Percentiles rank a stretch among this genome's conserved stretches.
Evolutionary conservation across 129 eudicot genomes (phyloP).

Genomic region (Erigeron canadensis): DNA sequence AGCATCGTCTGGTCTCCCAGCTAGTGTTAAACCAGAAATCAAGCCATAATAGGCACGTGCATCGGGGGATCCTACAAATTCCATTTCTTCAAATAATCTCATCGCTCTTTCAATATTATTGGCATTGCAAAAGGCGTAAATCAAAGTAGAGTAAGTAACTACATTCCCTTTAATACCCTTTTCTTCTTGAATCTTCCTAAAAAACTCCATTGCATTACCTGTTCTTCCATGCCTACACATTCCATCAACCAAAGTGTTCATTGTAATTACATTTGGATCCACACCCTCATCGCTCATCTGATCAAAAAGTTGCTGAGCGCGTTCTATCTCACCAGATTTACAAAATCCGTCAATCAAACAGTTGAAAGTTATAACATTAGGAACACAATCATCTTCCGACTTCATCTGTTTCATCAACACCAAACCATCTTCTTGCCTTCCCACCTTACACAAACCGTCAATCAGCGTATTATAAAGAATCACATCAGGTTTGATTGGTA

Average conservation of each 20-base stretch:
- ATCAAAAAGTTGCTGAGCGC: conserved; percentile 50
- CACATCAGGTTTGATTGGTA: conserved; percentile 56
- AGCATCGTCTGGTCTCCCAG: conserved; percentile 75
- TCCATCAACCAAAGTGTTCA: conserved; percentile 69
- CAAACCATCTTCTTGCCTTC: conserved; percentile 70
- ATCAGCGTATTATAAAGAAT: conserved; percentile 69
- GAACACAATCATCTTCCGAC: conserved; percentile 41
- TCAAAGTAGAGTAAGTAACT: conserved; percentile 57
- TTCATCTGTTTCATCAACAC: conserved; percentile 58
- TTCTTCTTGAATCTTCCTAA: conserved; percentile 47
- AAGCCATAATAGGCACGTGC: conserved; percentile 65
- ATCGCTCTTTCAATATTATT: conserved; percentile 72
- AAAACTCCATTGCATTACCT: conserved; percentile 59
- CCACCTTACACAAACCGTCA: conserved; percentile 82
- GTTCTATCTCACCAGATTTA: conserved; percentile 72
- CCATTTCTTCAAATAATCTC: conserved; percentile 68
- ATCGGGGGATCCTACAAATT: conserved; percentile 51
- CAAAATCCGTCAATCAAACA: conserved; percentile 80
- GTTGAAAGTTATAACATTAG: conserved; percentile 65
- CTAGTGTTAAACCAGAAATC: conserved; percentile 66
- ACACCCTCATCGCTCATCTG: conserved; percentile 50
- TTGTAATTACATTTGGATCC: conserved; percentile 49
- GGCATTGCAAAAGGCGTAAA: conserved; percentile 59
- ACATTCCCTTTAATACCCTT: conserved; percentile 68
- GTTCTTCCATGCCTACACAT: conserved; percentile 63